Evolutionary conservation across 352 stramenopile species (phyloP), one percentile per base, ranked within the genome.

Genomic region (Phytophthora sp.): DNA sequence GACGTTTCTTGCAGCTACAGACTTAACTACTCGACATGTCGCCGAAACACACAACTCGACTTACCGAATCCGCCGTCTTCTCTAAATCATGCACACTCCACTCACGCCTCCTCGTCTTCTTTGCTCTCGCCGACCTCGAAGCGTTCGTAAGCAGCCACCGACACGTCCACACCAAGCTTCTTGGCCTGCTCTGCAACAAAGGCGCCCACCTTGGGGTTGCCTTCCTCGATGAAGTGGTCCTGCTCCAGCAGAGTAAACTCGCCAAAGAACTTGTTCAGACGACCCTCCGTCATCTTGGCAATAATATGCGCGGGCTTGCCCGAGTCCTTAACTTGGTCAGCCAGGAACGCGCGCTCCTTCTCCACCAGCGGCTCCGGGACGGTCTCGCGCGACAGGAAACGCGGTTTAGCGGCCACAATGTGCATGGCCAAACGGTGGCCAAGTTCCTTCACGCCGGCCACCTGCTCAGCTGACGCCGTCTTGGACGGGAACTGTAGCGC

Each of bases 351-450:
- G 41, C 89, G 91, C 79, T 99, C 96, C 66, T 97, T 97, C 27
- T 93, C 83, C 33, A 98, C 65, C 20, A 96, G 61, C 20, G 90
- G 78, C 27, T 81, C 72, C 1, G 96, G 95, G 30, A 98, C 89
- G 21, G 66, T 70, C n/a, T 91, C 84, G n/a, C 84, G 74, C 76
- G 86, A 88, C 20, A 98, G 71, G 77, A 97, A 99, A 16, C 78
- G 76, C 45, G 95, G 95, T 66, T 95, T 96, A 45, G 94, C 93
- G 15, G 95, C 96, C 18, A 98, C 96, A 57, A 98, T 87, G 75
- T 99, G 96, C 96, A 99, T 99, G 20, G 95, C 96, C 41, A 99
- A 73, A 63, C 91, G 95, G 67, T 98, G 97, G 27, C 93, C 96
- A 6, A 93, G 74, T 35, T 89, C 79, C 57, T 89, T 76, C 4